These are phyloP conservation scores for Eucalyptus polybractea DNA, from an alignment of 345 rosid genomes.

Conservation along the genomic window DNA sequence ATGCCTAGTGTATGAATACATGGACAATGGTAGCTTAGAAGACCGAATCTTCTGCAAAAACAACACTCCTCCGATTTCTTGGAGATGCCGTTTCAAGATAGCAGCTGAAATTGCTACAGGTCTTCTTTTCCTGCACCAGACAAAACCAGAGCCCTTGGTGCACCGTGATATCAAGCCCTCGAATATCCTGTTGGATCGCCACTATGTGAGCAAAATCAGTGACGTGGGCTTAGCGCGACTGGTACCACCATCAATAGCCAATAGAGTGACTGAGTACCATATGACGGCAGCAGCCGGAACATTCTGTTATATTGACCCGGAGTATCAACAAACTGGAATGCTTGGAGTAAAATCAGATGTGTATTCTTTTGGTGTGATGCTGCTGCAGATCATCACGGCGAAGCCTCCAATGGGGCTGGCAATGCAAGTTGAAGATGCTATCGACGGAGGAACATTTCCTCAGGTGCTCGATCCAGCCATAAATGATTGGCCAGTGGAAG, in stretches of 20 bases:
- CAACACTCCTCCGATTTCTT: conserved; percentile 49
- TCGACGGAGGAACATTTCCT: conserved; percentile 30
- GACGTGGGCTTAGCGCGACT: conserved; percentile 77
- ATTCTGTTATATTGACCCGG: conserved; percentile 79
- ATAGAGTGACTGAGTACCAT: conserved; percentile 27
- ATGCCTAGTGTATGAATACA: conserved; percentile 79
- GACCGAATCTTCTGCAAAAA: conserved; percentile 64
- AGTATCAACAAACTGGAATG: conserved; percentile 81
- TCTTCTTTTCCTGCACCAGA: conserved; percentile 72
- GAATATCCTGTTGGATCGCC: conserved; percentile 60
- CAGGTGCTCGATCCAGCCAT: conserved; percentile 56
- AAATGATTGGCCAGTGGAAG: conserved; percentile 69
- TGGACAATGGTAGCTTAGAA: conserved; percentile 86
- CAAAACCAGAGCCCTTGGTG: conserved; percentile 78
- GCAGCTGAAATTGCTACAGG: conserved; percentile 71
- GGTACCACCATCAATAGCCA: conserved; percentile 44
- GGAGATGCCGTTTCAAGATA: conserved; percentile 56
- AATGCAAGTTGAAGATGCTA: conserved; percentile 45
- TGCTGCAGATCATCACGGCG: conserved; percentile 67
- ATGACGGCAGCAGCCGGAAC: conserved; percentile 85
- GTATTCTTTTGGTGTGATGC: conserved; percentile 68
- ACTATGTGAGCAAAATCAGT: conserved; percentile 50
- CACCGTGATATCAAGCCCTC: conserved; percentile 92
- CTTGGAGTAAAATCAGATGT: conserved; percentile 82
- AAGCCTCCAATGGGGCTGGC: conserved; percentile 63